Percentiles rank a stretch among this genome's conserved stretches.
Evolutionary conservation across 805 yeast genomes (phyloP).

Genomic region (Zygosaccharomyces kombuchaensis): DNA sequence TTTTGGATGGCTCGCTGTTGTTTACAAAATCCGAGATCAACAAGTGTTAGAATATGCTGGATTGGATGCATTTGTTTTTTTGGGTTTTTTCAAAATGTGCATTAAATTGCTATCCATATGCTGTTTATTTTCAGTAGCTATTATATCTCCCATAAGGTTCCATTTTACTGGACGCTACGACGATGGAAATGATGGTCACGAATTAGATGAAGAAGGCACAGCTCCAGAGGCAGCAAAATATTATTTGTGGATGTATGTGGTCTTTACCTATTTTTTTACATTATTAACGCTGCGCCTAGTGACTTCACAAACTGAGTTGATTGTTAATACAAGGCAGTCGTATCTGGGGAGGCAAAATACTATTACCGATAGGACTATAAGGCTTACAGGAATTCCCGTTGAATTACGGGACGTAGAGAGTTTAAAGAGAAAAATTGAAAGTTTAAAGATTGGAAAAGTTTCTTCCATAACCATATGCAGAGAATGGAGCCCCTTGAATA

Average conservation of each 20-base stretch:
- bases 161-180: conserved; percentile 79
- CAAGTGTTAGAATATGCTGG: conserved; percentile 89
- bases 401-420: conserved; percentile 68
- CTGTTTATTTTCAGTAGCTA: conserved; percentile 61
- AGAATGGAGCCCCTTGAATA: conserved; percentile 77
- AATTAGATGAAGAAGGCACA: conserved; percentile 28
- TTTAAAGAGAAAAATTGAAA: conserved; percentile 69
- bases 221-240: conserved; percentile 45
- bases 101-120: conserved; percentile 63
- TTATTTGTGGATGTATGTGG: conserved; percentile 77
- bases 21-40: conserved; percentile 61
- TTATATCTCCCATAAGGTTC: conserved; percentile 82
- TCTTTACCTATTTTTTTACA: conserved; percentile 84
- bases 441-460: conserved; percentile 75
- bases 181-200: conserved; percentile 42
- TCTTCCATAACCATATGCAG: conserved; percentile 72
- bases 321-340: conserved; percentile 72
- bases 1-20: conserved; percentile 76
- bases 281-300: conserved; percentile 55
- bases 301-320: conserved; percentile 64
- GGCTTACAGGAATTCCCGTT: conserved; percentile 85
- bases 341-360: conserved; percentile 84
- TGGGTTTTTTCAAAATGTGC: conserved; percentile 87
- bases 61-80: conserved; percentile 85
- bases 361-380: conserved; percentile 84